These are phyloP conservation scores for Teratosphaeria epicoccoides DNA, from an alignment of 2,329 filamentous ascomycete species.

Conservation along the genomic window DNA sequence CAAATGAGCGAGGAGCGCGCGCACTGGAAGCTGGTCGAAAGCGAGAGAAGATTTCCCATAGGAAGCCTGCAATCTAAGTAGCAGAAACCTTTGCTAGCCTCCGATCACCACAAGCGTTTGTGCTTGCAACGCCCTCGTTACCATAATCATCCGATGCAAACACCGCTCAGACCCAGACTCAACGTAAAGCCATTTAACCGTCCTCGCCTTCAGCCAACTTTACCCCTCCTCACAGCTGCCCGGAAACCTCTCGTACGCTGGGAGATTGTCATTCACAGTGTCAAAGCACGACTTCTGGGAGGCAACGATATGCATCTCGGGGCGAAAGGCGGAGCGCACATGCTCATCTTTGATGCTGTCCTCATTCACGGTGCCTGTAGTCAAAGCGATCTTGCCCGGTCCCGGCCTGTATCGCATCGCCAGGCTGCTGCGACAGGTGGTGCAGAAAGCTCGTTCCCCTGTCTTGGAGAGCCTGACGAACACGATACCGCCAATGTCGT, in stretches of 20 bases:
- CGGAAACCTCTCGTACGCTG: constrained; percentile 6
- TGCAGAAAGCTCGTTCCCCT: constrained; percentile 14
- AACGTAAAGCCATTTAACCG: not conserved
- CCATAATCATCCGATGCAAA: too few relatives aligned
- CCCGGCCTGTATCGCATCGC: constrained; percentile 15
- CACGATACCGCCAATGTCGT: constrained; percentile 9
- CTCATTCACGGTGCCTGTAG: constrained; percentile 13
- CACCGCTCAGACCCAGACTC: too few relatives aligned
- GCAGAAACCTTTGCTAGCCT: too few relatives aligned
- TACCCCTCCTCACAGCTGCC: constrained; percentile 7
- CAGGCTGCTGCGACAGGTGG: constrained; percentile 11
- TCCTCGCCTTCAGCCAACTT: not conserved
- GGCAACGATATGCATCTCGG: constrained; percentile 11
- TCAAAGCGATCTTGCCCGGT: constrained; percentile 6
- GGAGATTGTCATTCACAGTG: constrained; percentile 10
- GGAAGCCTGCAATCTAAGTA: too few relatives aligned
- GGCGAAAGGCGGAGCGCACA: constrained; percentile 9
- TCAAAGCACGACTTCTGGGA: constrained; percentile 14
- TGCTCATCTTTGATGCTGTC: constrained; percentile 6
- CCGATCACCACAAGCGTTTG: too few relatives aligned
- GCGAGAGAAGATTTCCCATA: too few relatives aligned
- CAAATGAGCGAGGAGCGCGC: too few relatives aligned
- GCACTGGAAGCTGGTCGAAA: too few relatives aligned
- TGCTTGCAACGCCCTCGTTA: too few relatives aligned
- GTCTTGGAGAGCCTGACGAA: constrained; percentile 9